Base-by-base conservation (phyloP, 1,139 yeast species). In the Cylindricascospora bacillispora region DNA sequence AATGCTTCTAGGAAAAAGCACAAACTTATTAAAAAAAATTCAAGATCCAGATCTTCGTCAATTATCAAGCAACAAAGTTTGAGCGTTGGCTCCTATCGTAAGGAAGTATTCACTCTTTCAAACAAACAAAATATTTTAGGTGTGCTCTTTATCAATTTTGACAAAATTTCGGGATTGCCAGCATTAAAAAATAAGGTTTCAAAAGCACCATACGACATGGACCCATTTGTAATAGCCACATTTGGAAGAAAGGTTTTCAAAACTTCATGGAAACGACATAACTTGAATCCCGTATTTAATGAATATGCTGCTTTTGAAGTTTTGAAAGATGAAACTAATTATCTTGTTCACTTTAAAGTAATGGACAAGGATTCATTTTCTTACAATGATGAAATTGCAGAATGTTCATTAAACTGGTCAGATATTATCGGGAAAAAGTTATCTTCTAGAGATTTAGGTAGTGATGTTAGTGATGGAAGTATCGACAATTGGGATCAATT, bases 161-260 rank as follows among this genome's bases (percentile, higher is more conserved):
- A 73, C 3, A 70, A 79, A 1, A 83, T 86, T 15, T 61, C 70
- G 1, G 85, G 72, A 32, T 56, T 81, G 25, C 93, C 93, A 2
- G 78, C 83, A 0, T 60, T 72, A 27, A 64, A 60, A 34, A 73
- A 70, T 42, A 59, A 70, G 20, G 65, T 77, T 1, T 63, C 86
- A 13, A 71, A 85, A 13, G 76, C 89, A 1, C 35, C 30, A 12
- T 89, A 78, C 47, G 95, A 85, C 52, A 82, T 89, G 93, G 98
- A 89, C 48, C 97, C 98, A 0, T 89, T 86, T 57, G 93, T 86
- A 4, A 89, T 86, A 12, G 76, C 82, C 1, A 76, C 95, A 0
- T 83, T 86, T 53, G 95, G 95, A 9, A 78, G 81, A 47, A 78
- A 79, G 39, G 83, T 92, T 0, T 86, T 73, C 52, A 69, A 93